Evolutionary conservation across 495 filamentous ascomycete species (phyloP).

Genomic region (Penicillium canariense): DNA sequence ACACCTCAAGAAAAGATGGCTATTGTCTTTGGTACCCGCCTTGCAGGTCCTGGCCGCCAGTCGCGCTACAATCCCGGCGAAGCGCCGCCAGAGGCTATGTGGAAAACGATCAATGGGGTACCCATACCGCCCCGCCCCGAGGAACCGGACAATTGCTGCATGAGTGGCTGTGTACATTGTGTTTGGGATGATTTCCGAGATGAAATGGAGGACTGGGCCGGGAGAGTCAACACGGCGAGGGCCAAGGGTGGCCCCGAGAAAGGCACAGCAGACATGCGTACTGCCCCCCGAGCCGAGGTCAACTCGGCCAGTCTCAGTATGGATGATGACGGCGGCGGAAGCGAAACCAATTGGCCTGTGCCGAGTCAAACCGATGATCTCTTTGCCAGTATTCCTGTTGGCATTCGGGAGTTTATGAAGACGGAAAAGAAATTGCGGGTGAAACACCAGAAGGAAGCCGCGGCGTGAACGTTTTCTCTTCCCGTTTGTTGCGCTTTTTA

Average conservation of each 20-base stretch:
- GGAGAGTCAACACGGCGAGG: constrained; percentile 55
- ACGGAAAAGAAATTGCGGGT: constrained; percentile 88
- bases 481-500: constrained; percentile 1
- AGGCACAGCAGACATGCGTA: constrained; percentile 34
- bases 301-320: constrained; percentile 52
- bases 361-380: constrained; percentile 47
- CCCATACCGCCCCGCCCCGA: constrained; percentile 76
- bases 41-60: constrained; percentile 67
- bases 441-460: constrained; percentile 52
- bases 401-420: constrained; percentile 96
- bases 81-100: constrained; percentile 39
- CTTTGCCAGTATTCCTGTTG: constrained; percentile 83
- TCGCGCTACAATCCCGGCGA: constrained; percentile 54
- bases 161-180: constrained; percentile 97
- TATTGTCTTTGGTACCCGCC: constrained; percentile 73
- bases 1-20: constrained; percentile 54
- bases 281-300: constrained; percentile 37
- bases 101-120: constrained; percentile 71
- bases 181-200: constrained; percentile 92
- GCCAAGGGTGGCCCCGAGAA: constrained; percentile 22
- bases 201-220: constrained; percentile 85
- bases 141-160: constrained; percentile 98
- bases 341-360: constrained; percentile 62
- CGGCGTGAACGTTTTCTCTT: constrained; percentile 15
- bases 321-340: constrained; percentile 81